Evolutionary conservation across 2,329 filamentous ascomycete genomes (phyloP), one percentile per base, ranked within the genome.

Genomic region (Escovopsis sp.): DNA sequence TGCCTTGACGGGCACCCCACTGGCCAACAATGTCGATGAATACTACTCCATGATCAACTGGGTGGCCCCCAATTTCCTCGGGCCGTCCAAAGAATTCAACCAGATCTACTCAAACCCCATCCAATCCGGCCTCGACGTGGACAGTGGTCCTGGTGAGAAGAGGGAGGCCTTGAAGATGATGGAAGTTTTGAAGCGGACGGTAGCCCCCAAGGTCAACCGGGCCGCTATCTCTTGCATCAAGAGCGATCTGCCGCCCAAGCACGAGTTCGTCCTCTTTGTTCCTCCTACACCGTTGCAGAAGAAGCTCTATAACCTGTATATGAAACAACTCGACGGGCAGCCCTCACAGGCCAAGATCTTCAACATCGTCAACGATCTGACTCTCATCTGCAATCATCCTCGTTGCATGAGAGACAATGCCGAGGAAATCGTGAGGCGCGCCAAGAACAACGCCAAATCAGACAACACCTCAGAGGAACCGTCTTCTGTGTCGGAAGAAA

Each of bases 21-120:
- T 95, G 40, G 79, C 84, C 5, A 95, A 94, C 54, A 83, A 85
- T 40, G 76, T 94, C 0, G 65, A 72, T 25, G 88, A 95, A 51
- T 94, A 94, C 53, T 86, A 80, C 53, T 65, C 78, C n/a, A 84
- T 94, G 75, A 81, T 94, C 44, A 74, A 88, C 47, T 94, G 86
- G 85, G 77, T 91, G 39, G 79, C 84, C 2, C 83, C 84, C 0
- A 76, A 75, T 20, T 94, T 84, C 55, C 67, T 94, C 3, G 86
- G 85, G 1, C 68, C 73, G 4, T 59, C 70, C 9, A 52, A 59
- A 1, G 80, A 88, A 52, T 95, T 95, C 57, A 71, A 67, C 15
- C 56, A 67, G 0, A 72, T 78, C n/a, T 94, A 81, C 54, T 72
- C 76, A 5, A 70, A 68, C 3, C 84, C 84, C 0, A 94, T 95